phyloP scores from a whole-genome alignment of 345 rosid genomes.

The Citrus glauca region DNA sequence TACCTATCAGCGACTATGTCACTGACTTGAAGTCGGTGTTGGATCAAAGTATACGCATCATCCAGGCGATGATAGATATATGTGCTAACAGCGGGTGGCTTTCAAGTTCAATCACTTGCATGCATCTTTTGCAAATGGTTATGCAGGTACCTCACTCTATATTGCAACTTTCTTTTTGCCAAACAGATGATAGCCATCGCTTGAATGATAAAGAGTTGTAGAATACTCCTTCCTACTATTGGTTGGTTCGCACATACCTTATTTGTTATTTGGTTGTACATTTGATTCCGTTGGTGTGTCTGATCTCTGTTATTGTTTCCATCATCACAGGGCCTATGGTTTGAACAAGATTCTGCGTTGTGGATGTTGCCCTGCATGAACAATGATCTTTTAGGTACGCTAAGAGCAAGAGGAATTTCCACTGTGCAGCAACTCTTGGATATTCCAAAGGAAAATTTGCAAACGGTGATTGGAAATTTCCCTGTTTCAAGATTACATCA shows the following conservation, averaged over 20 bases:
- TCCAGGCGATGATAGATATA: conserved; percentile 97
- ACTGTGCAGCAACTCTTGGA: conserved; percentile 68
- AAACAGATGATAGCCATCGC: background rate
- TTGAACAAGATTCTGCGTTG: conserved; percentile 62
- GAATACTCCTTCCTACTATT: background rate
- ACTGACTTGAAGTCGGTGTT: conserved; percentile 93
- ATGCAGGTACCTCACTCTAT: conserved; percentile 68
- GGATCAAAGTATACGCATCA: conserved; percentile 97
- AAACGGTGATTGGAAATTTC: conserved; percentile 53
- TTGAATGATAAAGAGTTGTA: background rate
- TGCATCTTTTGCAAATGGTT: conserved; percentile 97
- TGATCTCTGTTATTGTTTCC: conserved; percentile 1
- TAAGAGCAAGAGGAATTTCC: conserved; percentile 51
- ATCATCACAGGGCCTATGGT: conserved; percentile 76
- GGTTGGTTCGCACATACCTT: background rate
- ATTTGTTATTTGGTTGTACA: background rate
- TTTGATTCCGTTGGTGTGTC: background rate
- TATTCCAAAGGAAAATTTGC: conserved; percentile 54
- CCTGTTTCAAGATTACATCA: conserved; percentile 53
- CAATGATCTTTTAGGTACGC: conserved; percentile 45
- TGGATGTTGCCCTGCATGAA: conserved; percentile 96
- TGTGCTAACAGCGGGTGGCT: conserved; percentile 99
- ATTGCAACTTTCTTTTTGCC: background rate
- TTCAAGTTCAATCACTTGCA: conserved; percentile 80
- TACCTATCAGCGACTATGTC: conserved; percentile 87